Percentiles rank a stretch among this genome's conserved stretches.
Evolutionary conservation across 2,329 filamentous ascomycete species (phyloP).

Genomic region (Trichoderma sp.): DNA sequence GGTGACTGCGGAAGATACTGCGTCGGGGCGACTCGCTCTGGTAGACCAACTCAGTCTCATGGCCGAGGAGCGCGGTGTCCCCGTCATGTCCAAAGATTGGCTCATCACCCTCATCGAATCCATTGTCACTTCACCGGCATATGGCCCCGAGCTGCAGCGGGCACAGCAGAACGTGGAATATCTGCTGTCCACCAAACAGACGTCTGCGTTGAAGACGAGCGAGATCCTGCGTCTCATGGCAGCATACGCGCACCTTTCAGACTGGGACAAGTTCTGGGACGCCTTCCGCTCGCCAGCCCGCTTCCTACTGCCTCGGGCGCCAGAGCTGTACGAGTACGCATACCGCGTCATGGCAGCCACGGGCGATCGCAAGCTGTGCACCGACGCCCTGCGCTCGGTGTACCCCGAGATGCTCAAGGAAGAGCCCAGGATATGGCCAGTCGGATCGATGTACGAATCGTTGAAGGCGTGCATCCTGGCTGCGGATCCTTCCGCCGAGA

Average conservation of each 20-base stretch:
- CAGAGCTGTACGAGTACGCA: conserved; percentile 57
- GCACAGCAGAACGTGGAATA: conserved; percentile 51
- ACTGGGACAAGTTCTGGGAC: conserved; percentile 64
- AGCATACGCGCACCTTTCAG: conserved; percentile 48
- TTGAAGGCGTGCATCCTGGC: conserved; percentile 58
- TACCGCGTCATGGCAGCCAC: conserved; percentile 54
- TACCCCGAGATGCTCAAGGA: conserved; percentile 64
- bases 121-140: conserved; percentile 40
- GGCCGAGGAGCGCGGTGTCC: conserved; percentile 50
- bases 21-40: conserved; percentile 42
- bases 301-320: conserved; percentile 51
- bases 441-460: conserved; percentile 48
- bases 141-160: conserved; percentile 40
- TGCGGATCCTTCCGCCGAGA: conserved; percentile 55
- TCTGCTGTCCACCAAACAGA: conserved; percentile 44
- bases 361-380: conserved; percentile 48
- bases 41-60: conserved; percentile 49
- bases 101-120: conserved; percentile 52
- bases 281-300: conserved; percentile 59
- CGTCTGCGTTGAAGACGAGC: conserved; percentile 45
- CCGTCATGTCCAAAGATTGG: conserved; percentile 50
- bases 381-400: conserved; percentile 53
- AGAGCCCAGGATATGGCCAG: conserved; percentile 50
- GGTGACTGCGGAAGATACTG: conserved; percentile 31
- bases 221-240: conserved; percentile 48